Evolutionary conservation across 106 monocot species (phyloP), one percentile per base, ranked within the genome.

Genomic region (Iris macrosiphon): DNA sequence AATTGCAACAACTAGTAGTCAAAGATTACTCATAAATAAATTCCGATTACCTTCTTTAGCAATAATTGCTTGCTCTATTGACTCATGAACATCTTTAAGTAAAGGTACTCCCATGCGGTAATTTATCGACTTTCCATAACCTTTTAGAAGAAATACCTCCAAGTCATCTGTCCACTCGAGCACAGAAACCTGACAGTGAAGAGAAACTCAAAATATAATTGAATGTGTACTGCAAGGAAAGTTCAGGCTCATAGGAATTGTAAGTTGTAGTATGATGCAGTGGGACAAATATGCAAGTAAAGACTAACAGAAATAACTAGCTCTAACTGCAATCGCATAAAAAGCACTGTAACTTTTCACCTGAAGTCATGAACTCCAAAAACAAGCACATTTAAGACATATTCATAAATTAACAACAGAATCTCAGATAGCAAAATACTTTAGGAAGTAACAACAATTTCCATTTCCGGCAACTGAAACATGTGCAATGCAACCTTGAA

Each of bases 131-230:
- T 90, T 80, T 49, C 96, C 96, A 77, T 98, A 98, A 49, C 96
- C 90, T 73, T 96, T 98, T 52, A 98, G 64, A 38, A 87, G 22
- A 62, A 98, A 98, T 38, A 62, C 69, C 62, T 98, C 96, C 54
- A 98, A 33, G 60, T 98, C 96, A 83, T 98, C 96, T 16, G 86
- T 90, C 96, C 96, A 98, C 67, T 90, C 96, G 20, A 98, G 96
- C 52, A 90, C 72, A 39, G 52, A 69, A 63, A 90, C 70, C 96
- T 98, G 55, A 59, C n/a, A 37, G 24, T 43, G 18, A 25, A 24
- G 22, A 25, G 28, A 29, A 52, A 29, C 7, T 2, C 2, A 25
- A 39, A 40, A 40, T 8, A 23, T 40, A 41, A 31, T 30, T 46
- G 1, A 45, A 61, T 11, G 28, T 52, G 23, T 39, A 20, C 10